A percentile compares a stretch with the other conserved stretches of the same genome.
These are phyloP conservation scores for Boletellus emodensis DNA, from an alignment of 768 basidiomycete species.

Conservation along the genomic window DNA sequence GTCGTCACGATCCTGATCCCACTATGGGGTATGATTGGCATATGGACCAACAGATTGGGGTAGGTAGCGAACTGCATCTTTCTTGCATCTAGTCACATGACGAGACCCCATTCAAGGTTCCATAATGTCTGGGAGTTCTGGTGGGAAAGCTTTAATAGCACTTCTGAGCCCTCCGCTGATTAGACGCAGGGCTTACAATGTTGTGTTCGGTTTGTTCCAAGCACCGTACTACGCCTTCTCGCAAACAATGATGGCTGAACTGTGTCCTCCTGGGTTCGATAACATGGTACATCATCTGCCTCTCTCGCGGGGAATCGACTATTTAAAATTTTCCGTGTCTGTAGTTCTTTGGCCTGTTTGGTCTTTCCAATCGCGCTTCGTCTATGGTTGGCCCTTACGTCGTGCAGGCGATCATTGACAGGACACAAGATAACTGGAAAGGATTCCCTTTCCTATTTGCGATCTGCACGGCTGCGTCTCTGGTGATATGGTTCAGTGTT, in stretches of 20 bases:
- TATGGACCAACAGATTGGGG: conserved; percentile 77
- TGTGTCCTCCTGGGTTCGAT: conserved; percentile 83
- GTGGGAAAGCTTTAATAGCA: conserved; percentile 32
- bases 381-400: conserved; percentile 86
- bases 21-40: conserved; percentile 82
- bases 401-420: conserved; percentile 77
- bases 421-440: conserved; percentile 69
- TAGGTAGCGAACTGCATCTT: conserved; percentile 27
- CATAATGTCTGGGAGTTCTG: conserved; percentile 89
- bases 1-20: conserved; percentile 75
- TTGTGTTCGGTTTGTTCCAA: conserved; percentile 78
- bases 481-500: conserved; percentile 76
- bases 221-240: conserved; percentile 86
- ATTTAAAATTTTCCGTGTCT: background rate
- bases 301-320: background rate
- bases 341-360: conserved; percentile 85
- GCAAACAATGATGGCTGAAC: conserved; percentile 86
- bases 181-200: conserved; percentile 63
- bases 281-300: conserved; percentile 50
- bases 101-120: conserved; percentile 38
- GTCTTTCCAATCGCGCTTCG: conserved; percentile 80
- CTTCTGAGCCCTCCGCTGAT: background rate
- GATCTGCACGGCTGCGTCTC: conserved; percentile 57
- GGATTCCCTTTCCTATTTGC: conserved; percentile 84
- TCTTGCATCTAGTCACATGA: conserved; percentile 1